Percentiles rank a stretch among this genome's conserved stretches.
These are phyloP conservation scores for Penicillium flavigenum DNA, from an alignment of 495 filamentous ascomycete genomes.

Conservation along the genomic window DNA sequence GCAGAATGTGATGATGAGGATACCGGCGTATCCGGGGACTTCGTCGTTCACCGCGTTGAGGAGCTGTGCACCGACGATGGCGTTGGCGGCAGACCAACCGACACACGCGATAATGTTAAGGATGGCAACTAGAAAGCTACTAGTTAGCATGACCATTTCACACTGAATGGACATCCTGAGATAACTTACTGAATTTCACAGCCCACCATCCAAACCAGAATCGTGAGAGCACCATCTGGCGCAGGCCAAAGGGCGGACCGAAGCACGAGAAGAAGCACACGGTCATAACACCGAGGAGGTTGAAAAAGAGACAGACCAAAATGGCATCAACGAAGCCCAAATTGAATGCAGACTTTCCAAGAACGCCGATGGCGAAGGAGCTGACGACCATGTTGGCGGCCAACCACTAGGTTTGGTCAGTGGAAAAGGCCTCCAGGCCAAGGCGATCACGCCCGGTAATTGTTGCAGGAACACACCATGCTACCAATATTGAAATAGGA, in stretches of 20 bases:
- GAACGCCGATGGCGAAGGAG: constrained; percentile 76
- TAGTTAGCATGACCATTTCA: background rate
- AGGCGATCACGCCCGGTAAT: constrained; percentile 17
- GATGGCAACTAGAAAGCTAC: constrained; percentile 54
- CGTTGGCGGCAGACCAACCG: constrained; percentile 74
- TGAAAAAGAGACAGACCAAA: constrained; percentile 75
- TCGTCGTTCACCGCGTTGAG: constrained; percentile 70
- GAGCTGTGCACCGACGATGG: constrained; percentile 81
- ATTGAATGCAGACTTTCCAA: constrained; percentile 63
- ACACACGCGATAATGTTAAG: constrained; percentile 78
- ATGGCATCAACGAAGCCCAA: constrained; percentile 78
- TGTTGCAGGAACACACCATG: constrained; percentile 56
- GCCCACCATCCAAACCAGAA: constrained; percentile 78
- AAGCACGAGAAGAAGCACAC: constrained; percentile 81
- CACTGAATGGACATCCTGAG: background rate
- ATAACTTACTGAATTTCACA: constrained; percentile 66
- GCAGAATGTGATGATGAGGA: constrained; percentile 70
- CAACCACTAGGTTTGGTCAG: constrained; percentile 63
- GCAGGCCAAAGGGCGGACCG: constrained; percentile 72
- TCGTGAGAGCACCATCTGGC: constrained; percentile 83
- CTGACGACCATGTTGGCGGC: constrained; percentile 83
- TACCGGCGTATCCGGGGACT: constrained; percentile 72
- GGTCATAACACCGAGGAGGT: constrained; percentile 68
- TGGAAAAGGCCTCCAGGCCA: constrained; percentile 13
- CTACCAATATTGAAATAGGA: constrained; percentile 68